Base-by-base conservation (phyloP, 2,329 filamentous ascomycete species). In the Diplodia seriata region DNA sequence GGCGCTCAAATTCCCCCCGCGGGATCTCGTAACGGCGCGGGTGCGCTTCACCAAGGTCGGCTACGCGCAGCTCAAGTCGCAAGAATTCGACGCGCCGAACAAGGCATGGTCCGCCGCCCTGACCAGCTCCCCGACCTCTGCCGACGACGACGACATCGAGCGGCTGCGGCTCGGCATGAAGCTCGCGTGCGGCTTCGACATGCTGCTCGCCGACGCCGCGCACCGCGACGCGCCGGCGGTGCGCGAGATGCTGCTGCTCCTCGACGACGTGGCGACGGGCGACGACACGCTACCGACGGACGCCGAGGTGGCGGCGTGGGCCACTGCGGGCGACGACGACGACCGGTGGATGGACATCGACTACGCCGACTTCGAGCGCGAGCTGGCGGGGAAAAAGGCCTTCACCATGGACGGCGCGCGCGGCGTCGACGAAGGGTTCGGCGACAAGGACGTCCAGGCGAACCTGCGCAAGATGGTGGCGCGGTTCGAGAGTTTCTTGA, bases 261-360 rank as follows among this genome's bases (percentile, higher is more conserved):
- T 97, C 0, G 89, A 92, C 63, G 93, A 97, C 74, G 73, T 96
- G 1, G 84, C 88, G 9, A 87, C 88, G 65, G 93, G 92, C 2
- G 90, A 93, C 14, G 87, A 89, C 31, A 69, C 72, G 1, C 81
- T 98, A 0, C 94, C 95, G 0, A 87, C 84, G 0, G 86, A 97
- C 72, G 79, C 83, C 0, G 91, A 94, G n/a, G 92, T 98, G 11
- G 73, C 76, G 1, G 38, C 23, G 55, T n/a, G n/a, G n/a, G n/a
- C n/a, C n/a, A n/a, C n/a, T n/a, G n/a, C n/a, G n/a, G n/a, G n/a
- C n/a, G n/a, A n/a, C n/a, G n/a, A n/a, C n/a, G n/a, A n/a, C n/a
- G n/a, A n/a, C n/a, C n/a, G n/a, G n/a, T n/a, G n/a, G 95, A 84
- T 99, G 71, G 90, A 98, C 73, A 96, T 99, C 68, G 89, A 94